Conservation (phyloP, 148 eudicot genomes). For the Diospyros kaki region DNA sequence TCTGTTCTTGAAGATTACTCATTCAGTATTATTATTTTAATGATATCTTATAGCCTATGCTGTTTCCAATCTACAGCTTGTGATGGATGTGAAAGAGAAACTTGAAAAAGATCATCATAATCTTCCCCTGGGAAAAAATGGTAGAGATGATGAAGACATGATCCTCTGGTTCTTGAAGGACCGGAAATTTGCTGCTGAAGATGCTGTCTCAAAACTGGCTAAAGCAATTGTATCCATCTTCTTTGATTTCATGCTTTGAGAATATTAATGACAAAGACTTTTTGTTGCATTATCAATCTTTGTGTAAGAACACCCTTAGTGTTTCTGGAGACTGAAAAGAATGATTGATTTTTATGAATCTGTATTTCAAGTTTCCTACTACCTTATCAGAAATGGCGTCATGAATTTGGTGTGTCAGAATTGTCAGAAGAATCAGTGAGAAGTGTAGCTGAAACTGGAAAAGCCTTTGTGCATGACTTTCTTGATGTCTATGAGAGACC, state of each 20-base stretch:
- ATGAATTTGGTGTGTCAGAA: slow-evolving; percentile 73
- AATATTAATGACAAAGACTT: not conserved
- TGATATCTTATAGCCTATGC: slow-evolving; percentile 8
- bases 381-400: slow-evolving; percentile 73
- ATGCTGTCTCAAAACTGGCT: slow-evolving; percentile 60
- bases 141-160: slow-evolving; percentile 92
- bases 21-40: not conserved
- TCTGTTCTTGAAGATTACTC: not conserved
- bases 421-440: slow-evolving; percentile 72
- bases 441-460: slow-evolving; percentile 65
- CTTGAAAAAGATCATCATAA: slow-evolving; percentile 53
- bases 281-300: not conserved
- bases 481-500: slow-evolving; percentile 73
- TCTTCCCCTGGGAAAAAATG: slow-evolving; percentile 77
- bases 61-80: slow-evolving; percentile 50
- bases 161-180: slow-evolving; percentile 94
- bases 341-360: not conserved
- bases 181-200: slow-evolving; percentile 67
- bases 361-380: slow-evolving; percentile 12
- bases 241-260: slow-evolving; percentile 2
- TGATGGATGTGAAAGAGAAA: slow-evolving; percentile 74
- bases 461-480: slow-evolving; percentile 67
- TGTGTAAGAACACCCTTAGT: not conserved
- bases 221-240: slow-evolving; percentile 72
- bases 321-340: not conserved